These are phyloP conservation scores for Cenococcum geophilum DNA, from an alignment of 495 filamentous ascomycete genomes.

Conservation along the genomic window DNA sequence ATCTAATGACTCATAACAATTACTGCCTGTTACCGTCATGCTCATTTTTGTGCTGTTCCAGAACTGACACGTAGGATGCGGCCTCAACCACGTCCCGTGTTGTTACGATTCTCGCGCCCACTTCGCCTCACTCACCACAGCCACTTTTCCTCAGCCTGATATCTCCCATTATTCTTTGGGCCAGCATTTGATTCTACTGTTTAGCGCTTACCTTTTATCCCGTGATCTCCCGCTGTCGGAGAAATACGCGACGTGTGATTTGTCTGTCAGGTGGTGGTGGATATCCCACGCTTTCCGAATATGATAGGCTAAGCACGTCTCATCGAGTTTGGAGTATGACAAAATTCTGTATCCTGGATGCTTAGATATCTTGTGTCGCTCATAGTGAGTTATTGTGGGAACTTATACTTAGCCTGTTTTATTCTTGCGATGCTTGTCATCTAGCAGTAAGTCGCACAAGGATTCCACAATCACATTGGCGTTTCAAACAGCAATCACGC, in stretches of 20 bases:
- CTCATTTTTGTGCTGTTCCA: slow-evolving; percentile 10
- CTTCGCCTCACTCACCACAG: slow-evolving; percentile 1
- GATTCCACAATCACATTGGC: neutral
- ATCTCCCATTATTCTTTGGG: neutral
- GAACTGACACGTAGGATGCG: slow-evolving; percentile 8
- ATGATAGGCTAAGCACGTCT: no score
- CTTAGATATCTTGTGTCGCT: no score
- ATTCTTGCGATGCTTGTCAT: no score
- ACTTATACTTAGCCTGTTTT: no score
- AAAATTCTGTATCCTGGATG: no score
- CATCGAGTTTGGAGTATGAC: no score
- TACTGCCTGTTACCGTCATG: slow-evolving; percentile 5
- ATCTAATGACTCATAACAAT: slow-evolving; percentile 12
- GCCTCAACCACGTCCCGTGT: slow-evolving; percentile 15
- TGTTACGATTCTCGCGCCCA: slow-evolving; percentile 23
- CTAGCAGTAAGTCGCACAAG: no score
- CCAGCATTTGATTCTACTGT: neutral
- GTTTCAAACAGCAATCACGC: neutral
- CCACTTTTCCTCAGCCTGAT: neutral
- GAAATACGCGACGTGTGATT: neutral
- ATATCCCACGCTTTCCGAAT: no score
- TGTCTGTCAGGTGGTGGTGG: neutral
- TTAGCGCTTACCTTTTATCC: neutral
- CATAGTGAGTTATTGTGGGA: no score
- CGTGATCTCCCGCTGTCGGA: neutral